These are phyloP conservation scores for Colletotrichum kahawae DNA, from an alignment of 2,329 filamentous ascomycete species.

Conservation along the genomic window DNA sequence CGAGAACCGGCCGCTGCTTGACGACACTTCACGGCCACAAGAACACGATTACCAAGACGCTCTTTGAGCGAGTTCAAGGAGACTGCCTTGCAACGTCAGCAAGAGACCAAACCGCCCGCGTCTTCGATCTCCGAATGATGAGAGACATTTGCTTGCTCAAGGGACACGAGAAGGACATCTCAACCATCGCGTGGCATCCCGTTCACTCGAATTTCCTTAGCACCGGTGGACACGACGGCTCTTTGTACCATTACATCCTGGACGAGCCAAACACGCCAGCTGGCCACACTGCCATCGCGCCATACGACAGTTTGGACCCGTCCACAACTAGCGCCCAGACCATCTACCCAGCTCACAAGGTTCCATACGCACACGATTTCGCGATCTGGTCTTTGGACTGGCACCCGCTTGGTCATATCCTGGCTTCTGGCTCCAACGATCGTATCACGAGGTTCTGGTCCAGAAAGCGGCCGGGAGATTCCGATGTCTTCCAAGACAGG, in stretches of 20 bases:
- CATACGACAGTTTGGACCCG: constrained; percentile 85
- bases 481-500: constrained; percentile 83
- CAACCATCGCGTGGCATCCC: constrained; percentile 91
- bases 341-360: constrained; percentile 88
- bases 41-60: constrained; percentile 91
- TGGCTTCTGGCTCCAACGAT: constrained; percentile 95
- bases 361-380: constrained; percentile 89
- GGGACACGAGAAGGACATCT: constrained; percentile 96
- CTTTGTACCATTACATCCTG: constrained; percentile 91
- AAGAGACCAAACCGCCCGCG: constrained; percentile 87
- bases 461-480: constrained; percentile 84
- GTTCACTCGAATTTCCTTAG: constrained; percentile 88
- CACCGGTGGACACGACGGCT: constrained; percentile 88
- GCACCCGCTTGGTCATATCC: constrained; percentile 94
- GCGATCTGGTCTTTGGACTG: constrained; percentile 98
- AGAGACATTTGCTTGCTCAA: constrained; percentile 92
- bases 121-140: constrained; percentile 98
- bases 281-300: constrained; percentile 75
- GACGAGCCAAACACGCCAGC: constrained; percentile 89
- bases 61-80: constrained; percentile 86
- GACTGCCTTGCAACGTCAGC: constrained; percentile 90
- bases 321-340: constrained; percentile 81
- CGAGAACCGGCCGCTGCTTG: constrained; percentile 85
- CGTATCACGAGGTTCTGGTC: constrained; percentile 98
- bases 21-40: constrained; percentile 97